Evolutionary conservation across 2,329 filamentous ascomycete species (phyloP), one percentile per base, ranked within the genome.

Genomic region (Ilyonectria sp.): DNA sequence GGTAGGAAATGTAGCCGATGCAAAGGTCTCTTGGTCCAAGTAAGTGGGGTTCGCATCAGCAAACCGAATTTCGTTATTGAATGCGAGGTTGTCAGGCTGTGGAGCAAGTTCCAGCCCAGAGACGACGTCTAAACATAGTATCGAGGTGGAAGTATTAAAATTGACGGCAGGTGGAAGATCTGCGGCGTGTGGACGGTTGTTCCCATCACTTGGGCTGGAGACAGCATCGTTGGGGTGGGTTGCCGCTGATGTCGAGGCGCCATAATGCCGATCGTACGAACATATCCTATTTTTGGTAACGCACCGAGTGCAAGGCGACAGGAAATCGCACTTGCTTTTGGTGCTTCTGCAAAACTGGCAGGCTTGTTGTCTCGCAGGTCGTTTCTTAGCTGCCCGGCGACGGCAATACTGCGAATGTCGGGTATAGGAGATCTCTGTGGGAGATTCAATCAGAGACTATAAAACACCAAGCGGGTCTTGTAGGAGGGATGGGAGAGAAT

Each of bases 291-390:
- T 15, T 15, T 21, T 53, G 23, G 33, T 13, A 33, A 21, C 35
- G 33, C 49, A 61, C n/a, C 49, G 19, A 4, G 49, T 54, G 37
- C 58, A 61, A 11, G 58, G 58, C 10, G 11, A 31, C 23, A 15
- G 15, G n/a, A 61, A 61, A 61, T 61, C 47, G 4, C 58, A 60
- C 35, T 61, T 61, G 58, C 49, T 61, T 33, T 61, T 61, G 5
- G 47, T 61, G n/a, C 26, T 31, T 43, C 47, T 43, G 23, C 58
- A 61, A 17, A 37, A 19, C 13, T 54, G 46, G 33, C 58, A 61
- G 23, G 58, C 58, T 53, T 33, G 53, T 35, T 19, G 35, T 17
- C 58, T 21, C 10, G 58, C 33, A 6, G 37, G 19, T 13, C 46
- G 47, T 43, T 53, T 53, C 26, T 35, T 44, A 6, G 46, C 35